Evolutionary conservation across 164 flowering plant species (phyloP), one percentile per base, ranked within the genome.

Genomic region (Stephania cephalantha): DNA sequence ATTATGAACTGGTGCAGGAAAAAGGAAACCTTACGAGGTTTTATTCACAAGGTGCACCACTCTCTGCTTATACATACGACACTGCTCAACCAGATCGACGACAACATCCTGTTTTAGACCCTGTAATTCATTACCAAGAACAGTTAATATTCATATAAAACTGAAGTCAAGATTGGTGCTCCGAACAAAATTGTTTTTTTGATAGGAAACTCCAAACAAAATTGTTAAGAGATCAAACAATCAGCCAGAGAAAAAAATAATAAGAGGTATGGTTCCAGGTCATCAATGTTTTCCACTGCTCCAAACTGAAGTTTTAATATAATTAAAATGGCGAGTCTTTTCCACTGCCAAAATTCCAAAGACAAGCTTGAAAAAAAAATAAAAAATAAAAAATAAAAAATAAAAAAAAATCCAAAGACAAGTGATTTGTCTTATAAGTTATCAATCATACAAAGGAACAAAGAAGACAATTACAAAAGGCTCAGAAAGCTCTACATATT

Each of bases 11-110:
- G 18, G 65, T 76, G 50, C 10, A 50, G 70, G 67, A 42, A 72
- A 72, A 18, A 55, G 58, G 73, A 75, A 77, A 76, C 44, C 97
- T 87, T 90, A 95, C 99, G 88, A 74, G 66, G 98, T 95, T 70
- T 94, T 89, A 81, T 92, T 93, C 61, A 93, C 93, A 75, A 95
- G 96, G 81, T 95, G 99, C 66, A 95, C 95, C 61, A 92, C 97
- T 88, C 97, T 87, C 81, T 86, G 97, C 86, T 93, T 95, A 84
- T 93, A 95, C 25, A 88, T 83, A 30, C 97, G 91, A 64, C 99
- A 93, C 76, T 93, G 99, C 25, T 91, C 93, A 78, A 95, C 98
- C 86, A 95, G 86, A 79, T 95, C 99, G 75, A 92, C 87, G 71
- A 95, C 85, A 31, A 93, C 98, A 80, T 95, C 99, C 84, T 95